phyloP scores from a whole-genome alignment of 2,329 filamentous ascomycete genomes.

The Fusarium sp. region DNA sequence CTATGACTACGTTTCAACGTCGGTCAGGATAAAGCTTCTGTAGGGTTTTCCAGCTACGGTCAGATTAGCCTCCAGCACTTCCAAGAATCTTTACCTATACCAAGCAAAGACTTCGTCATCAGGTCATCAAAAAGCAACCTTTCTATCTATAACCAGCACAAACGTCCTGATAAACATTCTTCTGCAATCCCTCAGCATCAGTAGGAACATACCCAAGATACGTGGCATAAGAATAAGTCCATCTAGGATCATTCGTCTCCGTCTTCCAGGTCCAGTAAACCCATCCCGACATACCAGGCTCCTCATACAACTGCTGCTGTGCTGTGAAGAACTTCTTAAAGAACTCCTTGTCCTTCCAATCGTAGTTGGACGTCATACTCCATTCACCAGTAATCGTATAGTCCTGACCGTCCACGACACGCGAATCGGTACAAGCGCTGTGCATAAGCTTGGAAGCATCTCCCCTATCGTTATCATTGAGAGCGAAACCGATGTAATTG shows the following conservation, averaged over 20 bases:
- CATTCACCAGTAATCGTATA: constrained; percentile 36
- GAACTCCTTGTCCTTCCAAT: constrained; percentile 29
- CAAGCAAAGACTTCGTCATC: too few relatives aligned
- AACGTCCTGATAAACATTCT: constrained; percentile 35
- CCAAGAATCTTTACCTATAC: too few relatives aligned
- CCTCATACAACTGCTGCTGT: constrained; percentile 38
- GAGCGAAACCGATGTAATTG: constrained; percentile 37
- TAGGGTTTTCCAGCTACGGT: too few relatives aligned
- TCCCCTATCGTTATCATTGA: not conserved
- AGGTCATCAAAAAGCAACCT: too few relatives aligned
- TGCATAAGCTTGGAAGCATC: constrained; percentile 26
- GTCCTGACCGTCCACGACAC: constrained; percentile 24
- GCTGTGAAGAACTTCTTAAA: constrained; percentile 37
- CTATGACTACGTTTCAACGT: too few relatives aligned
- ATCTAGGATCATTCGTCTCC: constrained; percentile 29
- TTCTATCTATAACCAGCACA: constrained; percentile 19
- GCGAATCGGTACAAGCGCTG: constrained; percentile 29
- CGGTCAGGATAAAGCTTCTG: too few relatives aligned
- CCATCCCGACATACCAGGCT: constrained; percentile 35
- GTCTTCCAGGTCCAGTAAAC: constrained; percentile 42
- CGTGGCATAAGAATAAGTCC: constrained; percentile 38
- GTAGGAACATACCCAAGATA: constrained; percentile 27
- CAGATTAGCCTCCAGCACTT: too few relatives aligned
- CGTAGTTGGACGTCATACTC: constrained; percentile 33
- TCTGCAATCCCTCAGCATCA: constrained; percentile 31